phyloP scores from a whole-genome alignment of 208 protist genomes.

The Trypanosoma theileri region DNA sequence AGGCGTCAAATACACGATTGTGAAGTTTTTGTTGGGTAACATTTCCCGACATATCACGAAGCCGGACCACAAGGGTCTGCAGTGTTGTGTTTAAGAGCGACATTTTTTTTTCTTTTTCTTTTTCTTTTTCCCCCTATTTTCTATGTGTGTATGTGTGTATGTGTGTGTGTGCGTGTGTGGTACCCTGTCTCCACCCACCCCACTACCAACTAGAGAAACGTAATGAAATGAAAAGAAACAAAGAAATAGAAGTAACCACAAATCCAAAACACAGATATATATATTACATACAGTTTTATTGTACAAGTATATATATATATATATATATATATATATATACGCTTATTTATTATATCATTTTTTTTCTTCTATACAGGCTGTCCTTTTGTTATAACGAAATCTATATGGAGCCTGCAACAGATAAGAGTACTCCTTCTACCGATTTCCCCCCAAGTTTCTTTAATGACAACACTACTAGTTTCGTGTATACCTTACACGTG shows the following conservation, averaged over 20 bases:
- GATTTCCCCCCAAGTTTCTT: too few species aligned
- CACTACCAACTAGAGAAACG: not conserved
- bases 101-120: slow-evolving; percentile 35
- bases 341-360: too few species aligned
- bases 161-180: not conserved
- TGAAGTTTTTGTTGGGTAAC: slow-evolving; percentile 89
- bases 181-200: not conserved
- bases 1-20: slow-evolving; percentile 89
- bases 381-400: too few species aligned
- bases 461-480: not conserved
- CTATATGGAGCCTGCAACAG: not conserved
- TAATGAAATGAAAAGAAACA: slow-evolving; percentile 21
- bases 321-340: too few species aligned
- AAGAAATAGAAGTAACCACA: slow-evolving; percentile 18
- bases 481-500: slow-evolving; percentile 38
- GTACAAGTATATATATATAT: slow-evolving; percentile 9
- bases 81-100: slow-evolving; percentile 83
- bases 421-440: not conserved
- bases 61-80: slow-evolving; percentile 79
- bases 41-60: slow-evolving; percentile 85
- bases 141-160: not conserved
- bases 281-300: too few species aligned
- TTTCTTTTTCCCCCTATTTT: not conserved
- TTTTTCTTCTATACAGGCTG: too few species aligned
- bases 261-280: too few species aligned